phyloP scores from a whole-genome alignment of 345 rosid species.

The Lumnitzera littorea region DNA sequence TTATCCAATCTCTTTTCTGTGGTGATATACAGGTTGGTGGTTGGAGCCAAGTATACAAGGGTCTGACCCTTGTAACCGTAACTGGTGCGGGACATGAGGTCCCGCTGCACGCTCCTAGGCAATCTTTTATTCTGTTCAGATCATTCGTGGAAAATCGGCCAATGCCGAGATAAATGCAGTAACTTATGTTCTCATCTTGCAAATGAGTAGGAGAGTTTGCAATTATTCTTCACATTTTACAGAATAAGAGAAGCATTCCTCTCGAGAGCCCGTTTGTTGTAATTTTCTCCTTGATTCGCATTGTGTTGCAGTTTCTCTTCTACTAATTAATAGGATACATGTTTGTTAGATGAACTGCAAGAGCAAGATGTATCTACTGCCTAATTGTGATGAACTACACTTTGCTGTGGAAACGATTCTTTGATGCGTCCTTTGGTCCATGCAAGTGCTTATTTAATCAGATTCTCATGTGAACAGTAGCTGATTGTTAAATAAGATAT shows the following conservation, averaged over 20 bases:
- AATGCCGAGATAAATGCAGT: conserved; percentile 39
- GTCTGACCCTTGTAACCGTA: conserved; percentile 75
- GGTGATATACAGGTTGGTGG: conserved; percentile 68
- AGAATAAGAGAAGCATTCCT: conserved; percentile 21
- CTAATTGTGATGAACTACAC: too few relatives aligned
- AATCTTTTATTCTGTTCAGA: conserved; percentile 78
- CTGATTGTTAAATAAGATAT: too few relatives aligned
- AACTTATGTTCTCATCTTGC: neutral
- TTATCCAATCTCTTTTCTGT: neutral
- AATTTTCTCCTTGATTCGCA: too few relatives aligned
- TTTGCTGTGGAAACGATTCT: too few relatives aligned
- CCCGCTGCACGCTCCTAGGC: conserved; percentile 77
- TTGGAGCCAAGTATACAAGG: conserved; percentile 90
- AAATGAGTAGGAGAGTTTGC: conserved; percentile 1
- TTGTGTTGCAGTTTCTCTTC: too few relatives aligned
- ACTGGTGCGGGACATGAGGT: conserved; percentile 96
- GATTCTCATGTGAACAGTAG: too few relatives aligned
- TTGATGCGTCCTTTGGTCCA: too few relatives aligned
- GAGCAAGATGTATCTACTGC: too few relatives aligned
- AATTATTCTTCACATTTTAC: neutral
- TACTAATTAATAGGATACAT: too few relatives aligned
- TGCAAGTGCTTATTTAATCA: too few relatives aligned
- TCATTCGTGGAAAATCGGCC: conserved; percentile 72
- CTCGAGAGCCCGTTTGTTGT: conserved; percentile 21
- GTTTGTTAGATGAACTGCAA: too few relatives aligned